Evolutionary conservation across 2,329 filamentous ascomycete species (phyloP).

Genomic region (Diaporthe citriasiana): DNA sequence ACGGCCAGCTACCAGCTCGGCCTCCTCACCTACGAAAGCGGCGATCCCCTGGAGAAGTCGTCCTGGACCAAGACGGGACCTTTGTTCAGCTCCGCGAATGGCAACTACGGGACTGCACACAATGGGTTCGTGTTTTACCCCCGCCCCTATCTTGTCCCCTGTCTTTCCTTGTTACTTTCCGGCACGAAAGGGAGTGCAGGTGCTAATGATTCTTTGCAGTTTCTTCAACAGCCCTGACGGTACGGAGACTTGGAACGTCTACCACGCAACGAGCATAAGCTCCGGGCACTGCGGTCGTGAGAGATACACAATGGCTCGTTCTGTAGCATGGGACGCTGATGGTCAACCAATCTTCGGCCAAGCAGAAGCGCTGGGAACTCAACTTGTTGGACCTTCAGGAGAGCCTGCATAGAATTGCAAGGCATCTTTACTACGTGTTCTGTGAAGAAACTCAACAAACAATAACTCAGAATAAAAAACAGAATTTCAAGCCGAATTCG

Average conservation of each 20-base stretch:
- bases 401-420: background rate
- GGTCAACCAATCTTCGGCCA: constrained; percentile 8
- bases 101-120: constrained; percentile 44
- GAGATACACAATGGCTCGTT: constrained; percentile 7
- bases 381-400: constrained; percentile 21
- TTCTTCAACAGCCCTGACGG: constrained; percentile 41
- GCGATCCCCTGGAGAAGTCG: constrained; percentile 29
- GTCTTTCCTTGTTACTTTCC: background rate
- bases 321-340: background rate
- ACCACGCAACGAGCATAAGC: constrained; percentile 7
- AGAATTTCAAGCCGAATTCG: accelerated
- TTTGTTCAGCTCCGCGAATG: constrained; percentile 42
- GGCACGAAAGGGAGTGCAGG: background rate
- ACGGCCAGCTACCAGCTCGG: constrained; percentile 43
- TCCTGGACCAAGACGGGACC: constrained; percentile 42
- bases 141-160: too few relatives aligned
- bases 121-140: background rate
- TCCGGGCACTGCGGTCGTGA: constrained; percentile 11
- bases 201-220: background rate
- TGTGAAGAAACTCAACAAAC: too few relatives aligned
- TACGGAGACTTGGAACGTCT: constrained; percentile 29
- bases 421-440: too few relatives aligned
- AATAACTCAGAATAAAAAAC: too few relatives aligned
- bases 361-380: background rate
- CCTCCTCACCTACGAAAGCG: constrained; percentile 41